phyloP scores from a whole-genome alignment of 495 filamentous ascomycete species.

The Neurospora discreta region DNA sequence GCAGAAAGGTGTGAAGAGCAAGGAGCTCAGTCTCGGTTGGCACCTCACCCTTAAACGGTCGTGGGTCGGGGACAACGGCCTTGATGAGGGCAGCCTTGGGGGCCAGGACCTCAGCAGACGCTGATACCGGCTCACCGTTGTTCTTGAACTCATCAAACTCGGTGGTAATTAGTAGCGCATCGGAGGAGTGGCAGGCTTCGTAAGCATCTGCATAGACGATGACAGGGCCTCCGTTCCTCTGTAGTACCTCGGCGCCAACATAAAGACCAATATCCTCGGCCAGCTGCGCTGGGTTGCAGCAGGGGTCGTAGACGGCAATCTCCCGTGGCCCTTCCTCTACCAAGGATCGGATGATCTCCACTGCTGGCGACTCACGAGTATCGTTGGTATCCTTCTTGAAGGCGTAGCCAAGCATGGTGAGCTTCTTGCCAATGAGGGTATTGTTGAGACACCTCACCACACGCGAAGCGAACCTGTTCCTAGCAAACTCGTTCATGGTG shows the following conservation, averaged over 20 bases:
- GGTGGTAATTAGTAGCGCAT: constrained; percentile 50
- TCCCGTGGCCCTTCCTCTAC: constrained; percentile 48
- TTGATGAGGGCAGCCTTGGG: constrained; percentile 1
- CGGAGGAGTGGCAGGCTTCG: constrained; percentile 37
- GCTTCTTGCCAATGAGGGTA: constrained; percentile 55
- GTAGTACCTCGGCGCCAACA: constrained; percentile 17
- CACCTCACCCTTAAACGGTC: constrained; percentile 5
- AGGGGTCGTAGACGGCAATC: constrained; percentile 66
- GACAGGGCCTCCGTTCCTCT: constrained; percentile 24
- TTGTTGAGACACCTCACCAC: constrained; percentile 55
- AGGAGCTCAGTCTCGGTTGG: constrained; percentile 27
- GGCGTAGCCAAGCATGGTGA: constrained; percentile 65
- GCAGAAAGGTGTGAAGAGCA: constrained; percentile 18
- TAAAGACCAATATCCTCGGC: constrained; percentile 29
- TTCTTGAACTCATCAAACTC: constrained; percentile 54
- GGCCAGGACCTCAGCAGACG: neutral
- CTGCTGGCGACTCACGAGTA: constrained; percentile 57
- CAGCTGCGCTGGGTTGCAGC: constrained; percentile 34
- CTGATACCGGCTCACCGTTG: constrained; percentile 1
- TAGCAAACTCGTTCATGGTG: constrained; percentile 65
- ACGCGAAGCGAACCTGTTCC: constrained; percentile 50
- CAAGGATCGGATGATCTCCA: constrained; percentile 52
- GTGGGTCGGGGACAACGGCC: constrained; percentile 1
- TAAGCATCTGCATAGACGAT: constrained; percentile 36
- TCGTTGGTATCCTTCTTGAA: constrained; percentile 76